phyloP scores from a whole-genome alignment of 306 rosid species.

The Amphicarpaea edgeworthii region DNA sequence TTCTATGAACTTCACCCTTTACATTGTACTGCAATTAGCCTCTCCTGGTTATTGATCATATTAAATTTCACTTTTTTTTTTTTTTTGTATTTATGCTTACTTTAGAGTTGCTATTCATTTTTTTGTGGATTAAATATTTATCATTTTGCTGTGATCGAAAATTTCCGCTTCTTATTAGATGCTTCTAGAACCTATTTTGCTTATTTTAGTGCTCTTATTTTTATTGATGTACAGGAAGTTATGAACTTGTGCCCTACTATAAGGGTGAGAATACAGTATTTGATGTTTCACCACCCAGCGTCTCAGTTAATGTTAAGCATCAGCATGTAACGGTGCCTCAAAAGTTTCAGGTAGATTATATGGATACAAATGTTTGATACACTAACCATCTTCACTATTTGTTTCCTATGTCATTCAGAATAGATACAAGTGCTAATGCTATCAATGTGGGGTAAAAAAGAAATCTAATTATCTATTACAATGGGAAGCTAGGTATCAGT shows the following conservation, averaged over 20 bases:
- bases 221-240: conserved; percentile 68
- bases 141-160: conserved; percentile 40
- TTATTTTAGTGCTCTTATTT: conserved; percentile 40
- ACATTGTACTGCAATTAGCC: not conserved
- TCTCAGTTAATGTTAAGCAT: conserved; percentile 77
- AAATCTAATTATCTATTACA: not conserved
- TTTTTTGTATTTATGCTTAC: conserved; percentile 24
- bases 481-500: too few relatives aligned
- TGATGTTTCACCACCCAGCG: conserved; percentile 90
- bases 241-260: conserved; percentile 90
- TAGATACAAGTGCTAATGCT: not conserved
- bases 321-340: conserved; percentile 79
- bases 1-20: conserved; percentile 30
- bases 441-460: conserved; percentile 20
- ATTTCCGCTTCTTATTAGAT: conserved; percentile 42
- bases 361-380: conserved; percentile 29
- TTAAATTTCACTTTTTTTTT: conserved; percentile 10
- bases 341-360: conserved; percentile 82
- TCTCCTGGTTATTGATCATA: conserved; percentile 28
- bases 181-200: conserved; percentile 35
- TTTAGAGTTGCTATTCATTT: conserved; percentile 19
- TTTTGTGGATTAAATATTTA: conserved; percentile 31
- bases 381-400: conserved; percentile 25
- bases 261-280: conserved; percentile 96
- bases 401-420: conserved; percentile 37